Conservation (phyloP, 1,284 basidiomycete genomes). For the Rhodotorula sp. region DNA sequence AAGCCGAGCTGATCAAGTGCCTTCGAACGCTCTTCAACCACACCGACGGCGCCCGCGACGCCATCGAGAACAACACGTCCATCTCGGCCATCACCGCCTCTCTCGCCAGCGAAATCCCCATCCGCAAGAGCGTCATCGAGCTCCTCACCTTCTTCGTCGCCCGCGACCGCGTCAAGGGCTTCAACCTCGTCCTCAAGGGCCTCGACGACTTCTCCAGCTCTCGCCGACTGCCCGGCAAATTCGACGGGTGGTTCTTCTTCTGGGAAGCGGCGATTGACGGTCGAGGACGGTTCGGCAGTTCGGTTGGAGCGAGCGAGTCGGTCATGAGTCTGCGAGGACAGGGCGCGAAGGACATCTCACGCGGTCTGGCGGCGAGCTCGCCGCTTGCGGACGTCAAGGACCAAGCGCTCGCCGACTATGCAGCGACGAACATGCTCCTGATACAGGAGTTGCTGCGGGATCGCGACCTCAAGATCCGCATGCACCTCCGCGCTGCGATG, state of each 20-base stretch:
- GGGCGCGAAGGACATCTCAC: slow-evolving; percentile 28
- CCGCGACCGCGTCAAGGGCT: slow-evolving; percentile 53
- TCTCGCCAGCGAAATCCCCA: slow-evolving; percentile 77
- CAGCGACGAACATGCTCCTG: slow-evolving; percentile 71
- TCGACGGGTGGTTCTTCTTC: slow-evolving; percentile 86
- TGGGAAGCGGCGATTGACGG: slow-evolving; percentile 76
- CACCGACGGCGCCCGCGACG: slow-evolving; percentile 71
- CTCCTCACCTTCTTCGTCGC: slow-evolving; percentile 61
- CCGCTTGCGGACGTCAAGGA: slow-evolving; percentile 52
- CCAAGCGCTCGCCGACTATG: slow-evolving; percentile 74
- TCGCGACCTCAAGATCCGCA: slow-evolving; percentile 75
- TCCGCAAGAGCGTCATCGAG: slow-evolving; percentile 78
- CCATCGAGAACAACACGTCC: slow-evolving; percentile 71
- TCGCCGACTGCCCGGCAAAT: slow-evolving; percentile 63
- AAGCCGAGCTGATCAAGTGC: slow-evolving; percentile 88
- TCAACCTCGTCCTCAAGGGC: slow-evolving; percentile 54
- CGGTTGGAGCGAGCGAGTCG: slow-evolving; percentile 91
- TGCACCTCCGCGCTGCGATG: slow-evolving; percentile 84
- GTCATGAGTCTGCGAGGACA: slow-evolving; percentile 58
- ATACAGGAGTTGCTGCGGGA: slow-evolving; percentile 62
- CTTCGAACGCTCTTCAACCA: slow-evolving; percentile 80
- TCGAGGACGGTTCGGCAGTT: slow-evolving; percentile 88
- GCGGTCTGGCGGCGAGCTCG: slow-evolving; percentile 15
- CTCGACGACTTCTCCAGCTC: slow-evolving; percentile 56
- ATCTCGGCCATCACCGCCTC: slow-evolving; percentile 80